Base-by-base conservation (phyloP, 176 grass and related monocot genomes). In the Phragmites australis region DNA sequence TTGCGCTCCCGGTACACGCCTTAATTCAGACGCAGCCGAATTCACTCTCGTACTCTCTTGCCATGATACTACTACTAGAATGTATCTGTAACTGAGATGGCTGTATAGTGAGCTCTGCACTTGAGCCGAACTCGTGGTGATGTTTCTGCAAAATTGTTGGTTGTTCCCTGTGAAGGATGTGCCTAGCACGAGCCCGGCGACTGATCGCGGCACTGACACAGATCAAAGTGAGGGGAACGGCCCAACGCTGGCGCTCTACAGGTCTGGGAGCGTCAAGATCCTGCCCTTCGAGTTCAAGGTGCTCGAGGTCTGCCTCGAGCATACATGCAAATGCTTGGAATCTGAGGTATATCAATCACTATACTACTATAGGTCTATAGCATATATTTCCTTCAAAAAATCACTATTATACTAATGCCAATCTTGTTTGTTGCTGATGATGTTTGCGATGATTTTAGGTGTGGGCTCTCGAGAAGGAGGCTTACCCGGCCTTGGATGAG, bases 401-500 rank as follows among this genome's bases (percentile, higher is more conserved):
- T 64, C 44, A 50, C 18, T 51, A 40, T 25, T 3, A 5, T 13
- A 78, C 21, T 63, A 0, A 16, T 63, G 57, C 30, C 73, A 47
- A 12, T 21, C n/a, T 7, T 40, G 14, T 15, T 74, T 57, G 12
- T 57, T 65, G 11, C 17, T 81, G 49, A 40, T 37, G 27, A 58
- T 60, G 10, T n/a, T 60, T 61, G 23, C 23, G 6, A 50, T 50
- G 69, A 29, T 65, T 73, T 41, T 41, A 97, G 93, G 87, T 90
- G 0, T 55, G 32, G 25, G 46, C 79, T 51, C 74, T 97, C 6
- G 91, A 97, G 83, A 91, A 89, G 45, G 93, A 89, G 75, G 94
- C 91, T 1, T 87, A 97, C 62, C 91, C 85, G 54, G 89, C 87
- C 25, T 53, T 97, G 76, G 94, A 97, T 41, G 85, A 97, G 86